A percentile compares a stretch with the other conserved stretches of the same genome.
phyloP scores from a whole-genome alignment of 768 basidiomycete species.

The Pholiota microspora region DNA sequence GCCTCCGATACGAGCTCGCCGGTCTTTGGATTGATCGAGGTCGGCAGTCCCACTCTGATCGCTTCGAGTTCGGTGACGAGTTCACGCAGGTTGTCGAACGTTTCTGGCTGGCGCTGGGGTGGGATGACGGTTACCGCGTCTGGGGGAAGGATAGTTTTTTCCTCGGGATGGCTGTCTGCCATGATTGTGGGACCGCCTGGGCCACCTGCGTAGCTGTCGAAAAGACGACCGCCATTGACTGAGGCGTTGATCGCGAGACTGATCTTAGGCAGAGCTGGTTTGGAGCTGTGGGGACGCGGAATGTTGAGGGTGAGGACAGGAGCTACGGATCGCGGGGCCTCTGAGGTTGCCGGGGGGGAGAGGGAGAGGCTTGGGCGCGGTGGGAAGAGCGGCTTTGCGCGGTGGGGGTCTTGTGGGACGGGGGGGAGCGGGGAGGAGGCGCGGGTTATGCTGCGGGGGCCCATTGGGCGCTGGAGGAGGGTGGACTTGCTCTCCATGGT shows the following conservation, averaged over 20 bases:
- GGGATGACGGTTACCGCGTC: slow-evolving; percentile 29
- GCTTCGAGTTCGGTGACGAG: slow-evolving; percentile 37
- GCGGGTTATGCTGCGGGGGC: slow-evolving; percentile 24
- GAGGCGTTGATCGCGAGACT: slow-evolving; percentile 22
- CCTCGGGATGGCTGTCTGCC: slow-evolving; percentile 29
- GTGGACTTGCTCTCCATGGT: slow-evolving; percentile 26
- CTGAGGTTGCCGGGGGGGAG: slow-evolving; percentile 20
- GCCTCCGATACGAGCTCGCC: slow-evolving; percentile 28
- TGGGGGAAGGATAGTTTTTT: slow-evolving; percentile 43
- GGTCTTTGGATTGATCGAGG: slow-evolving; percentile 13
- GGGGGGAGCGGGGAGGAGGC: not conserved
- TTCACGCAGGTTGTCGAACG: slow-evolving; percentile 35
- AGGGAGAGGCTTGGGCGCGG: slow-evolving; percentile 24
- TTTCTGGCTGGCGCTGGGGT: slow-evolving; percentile 28
- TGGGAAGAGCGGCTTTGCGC: slow-evolving; percentile 25
- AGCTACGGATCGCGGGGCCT: slow-evolving; percentile 24
- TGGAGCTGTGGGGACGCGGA: slow-evolving; percentile 18
- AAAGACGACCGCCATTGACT: slow-evolving; percentile 26
- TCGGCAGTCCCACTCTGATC: slow-evolving; percentile 22
- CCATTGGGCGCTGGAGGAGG: slow-evolving; percentile 35
- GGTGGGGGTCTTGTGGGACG: slow-evolving; percentile 13
- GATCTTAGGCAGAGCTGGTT: slow-evolving; percentile 21
- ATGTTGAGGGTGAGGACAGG: slow-evolving; percentile 26
- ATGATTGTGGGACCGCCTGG: slow-evolving; percentile 26
- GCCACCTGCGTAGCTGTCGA: slow-evolving; percentile 43